phyloP scores from a whole-genome alignment of 768 basidiomycete genomes.

The Termitomyces eurrhizus region DNA sequence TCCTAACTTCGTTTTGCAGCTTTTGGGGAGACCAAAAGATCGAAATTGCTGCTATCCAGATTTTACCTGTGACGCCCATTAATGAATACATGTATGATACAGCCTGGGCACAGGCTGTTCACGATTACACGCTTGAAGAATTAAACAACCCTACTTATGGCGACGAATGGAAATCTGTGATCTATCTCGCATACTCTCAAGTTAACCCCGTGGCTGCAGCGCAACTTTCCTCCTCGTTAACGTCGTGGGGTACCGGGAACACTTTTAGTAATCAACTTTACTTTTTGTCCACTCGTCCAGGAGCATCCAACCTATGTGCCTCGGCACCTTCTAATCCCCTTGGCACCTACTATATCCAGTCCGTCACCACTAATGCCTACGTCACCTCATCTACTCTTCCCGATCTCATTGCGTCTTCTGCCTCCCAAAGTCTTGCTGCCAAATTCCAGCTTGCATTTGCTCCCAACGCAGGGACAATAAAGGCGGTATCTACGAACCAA shows the following conservation, averaged over 20 bases:
- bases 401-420: conserved; percentile 22
- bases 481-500: conserved; percentile 19
- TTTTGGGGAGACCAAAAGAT: conserved; percentile 31
- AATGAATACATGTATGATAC: conserved; percentile 31
- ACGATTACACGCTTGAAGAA: conserved; percentile 24
- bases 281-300: conserved; percentile 29
- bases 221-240: conserved; percentile 25
- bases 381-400: conserved; percentile 21
- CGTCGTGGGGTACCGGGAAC: conserved; percentile 30
- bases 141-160: conserved; percentile 21
- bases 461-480: conserved; percentile 27
- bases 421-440: conserved; percentile 18
- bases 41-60: conserved; percentile 31
- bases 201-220: conserved; percentile 24
- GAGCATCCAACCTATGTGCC: conserved; percentile 25
- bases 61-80: conserved; percentile 30
- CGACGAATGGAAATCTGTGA: conserved; percentile 32
- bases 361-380: conserved; percentile 19
- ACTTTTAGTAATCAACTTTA: conserved; percentile 28
- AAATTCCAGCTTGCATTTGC: conserved; percentile 25
- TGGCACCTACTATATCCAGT: conserved; percentile 27
- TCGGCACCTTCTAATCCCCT: conserved; percentile 22
- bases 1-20: conserved; percentile 13
- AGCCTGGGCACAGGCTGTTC: conserved; percentile 26
- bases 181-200: conserved; percentile 29